These are phyloP conservation scores for Tylopilus felleus DNA, from an alignment of 768 basidiomycete species.

Conservation along the genomic window DNA sequence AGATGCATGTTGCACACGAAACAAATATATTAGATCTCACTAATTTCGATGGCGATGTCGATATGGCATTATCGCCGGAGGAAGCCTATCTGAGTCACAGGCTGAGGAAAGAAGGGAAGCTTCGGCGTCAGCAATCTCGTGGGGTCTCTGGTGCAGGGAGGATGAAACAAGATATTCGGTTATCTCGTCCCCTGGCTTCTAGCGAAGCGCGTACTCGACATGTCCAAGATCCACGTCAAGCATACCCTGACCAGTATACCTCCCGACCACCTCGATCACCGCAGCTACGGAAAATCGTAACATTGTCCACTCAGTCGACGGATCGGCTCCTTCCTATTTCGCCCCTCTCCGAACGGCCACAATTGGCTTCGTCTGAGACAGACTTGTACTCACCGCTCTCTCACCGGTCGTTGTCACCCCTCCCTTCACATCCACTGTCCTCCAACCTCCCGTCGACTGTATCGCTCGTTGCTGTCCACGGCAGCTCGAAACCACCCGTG, in stretches of 20 bases:
- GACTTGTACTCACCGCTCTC: slow-evolving; percentile 12
- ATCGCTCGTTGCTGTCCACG: not conserved
- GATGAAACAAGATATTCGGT: slow-evolving; percentile 11
- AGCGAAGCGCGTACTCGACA: not conserved
- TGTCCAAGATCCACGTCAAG: not conserved
- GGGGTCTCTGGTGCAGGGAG: slow-evolving; percentile 14
- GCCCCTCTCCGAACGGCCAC: slow-evolving; percentile 17
- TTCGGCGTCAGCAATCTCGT: slow-evolving; percentile 49
- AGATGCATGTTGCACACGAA: slow-evolving; percentile 40
- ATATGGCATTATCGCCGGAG: slow-evolving; percentile 47
- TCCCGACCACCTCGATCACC: not conserved
- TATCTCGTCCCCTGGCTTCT: not conserved
- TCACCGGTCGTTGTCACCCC: slow-evolving; percentile 5
- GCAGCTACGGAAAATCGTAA: not conserved
- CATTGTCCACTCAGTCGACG: slow-evolving; percentile 15
- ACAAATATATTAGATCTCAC: slow-evolving; percentile 62
- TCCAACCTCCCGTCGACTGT: slow-evolving; percentile 6
- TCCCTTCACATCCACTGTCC: not conserved
- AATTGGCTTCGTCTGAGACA: slow-evolving; percentile 11
- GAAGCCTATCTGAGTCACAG: slow-evolving; percentile 50
- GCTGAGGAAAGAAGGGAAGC: slow-evolving; percentile 59
- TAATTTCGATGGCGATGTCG: slow-evolving; percentile 76
- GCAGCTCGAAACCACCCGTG: not conserved
- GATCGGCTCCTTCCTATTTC: slow-evolving; percentile 21
- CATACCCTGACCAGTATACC: not conserved